Evolutionary conservation across 371 early-diverging fungal genomes (phyloP), one percentile per base, ranked within the genome.

Genomic region (Rhizomucor pusillus): DNA sequence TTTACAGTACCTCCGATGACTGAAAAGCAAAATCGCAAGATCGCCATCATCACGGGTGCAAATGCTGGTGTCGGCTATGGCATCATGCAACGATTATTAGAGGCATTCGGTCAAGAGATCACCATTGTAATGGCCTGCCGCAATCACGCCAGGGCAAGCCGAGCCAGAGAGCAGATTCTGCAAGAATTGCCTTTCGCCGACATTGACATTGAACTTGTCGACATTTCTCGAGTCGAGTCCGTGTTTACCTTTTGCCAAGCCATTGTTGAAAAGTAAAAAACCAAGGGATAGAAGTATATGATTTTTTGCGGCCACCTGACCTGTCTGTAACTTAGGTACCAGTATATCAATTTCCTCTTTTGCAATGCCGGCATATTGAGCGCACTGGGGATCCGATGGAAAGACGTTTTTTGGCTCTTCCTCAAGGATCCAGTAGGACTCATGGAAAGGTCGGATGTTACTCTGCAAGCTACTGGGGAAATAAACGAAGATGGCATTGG

Each of bases 291-390:
- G 41, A 41, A 4, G 29, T 29, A 7, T 29, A 29, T 45, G n/a
- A 1, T 52, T n/a, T 50, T 22, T 20, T 58, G 20, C n/a, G 25
- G 18, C 34, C 19, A n/a, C 29, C 29, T 29, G 29, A 29, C 40
- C 12, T 48, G 9, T 19, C 5, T 39, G 11, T 6, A 24, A 11
- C 20, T 37, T 22, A 76, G 77, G 39, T 86, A 79, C 60, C n/a
- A 46, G 3, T 57, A 70, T 16, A 48, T 94, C 1, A 82, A 90
- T 56, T 78, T 74, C 44, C 58, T 94, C 43, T 88, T 88, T 58
- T 87, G 90, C 59, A 94, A 94, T 57, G 94, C 94, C 6, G 94
- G 94, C 0, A 76, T 90, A 23, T 64, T 93, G 57, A 79, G 85
- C 5, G 67, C 84, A 5, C 56, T 49, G 0, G 78, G 84, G 4